These are phyloP conservation scores for Rhynchospora tenuis DNA, from an alignment of 176 grass and related monocot genomes.

Conservation along the genomic window DNA sequence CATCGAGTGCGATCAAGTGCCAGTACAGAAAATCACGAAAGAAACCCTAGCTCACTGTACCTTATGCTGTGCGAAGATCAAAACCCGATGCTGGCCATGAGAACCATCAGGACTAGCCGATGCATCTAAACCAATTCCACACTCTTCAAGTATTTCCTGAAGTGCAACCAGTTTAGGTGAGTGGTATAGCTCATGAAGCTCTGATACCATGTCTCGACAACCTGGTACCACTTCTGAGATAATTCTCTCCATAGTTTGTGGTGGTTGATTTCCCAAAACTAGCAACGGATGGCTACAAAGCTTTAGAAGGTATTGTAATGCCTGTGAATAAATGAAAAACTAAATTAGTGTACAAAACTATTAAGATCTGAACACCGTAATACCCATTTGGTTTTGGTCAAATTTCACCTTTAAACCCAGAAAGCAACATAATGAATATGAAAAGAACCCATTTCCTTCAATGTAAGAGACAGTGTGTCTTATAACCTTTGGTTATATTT, in stretches of 20 bases:
- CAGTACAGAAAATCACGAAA: neutral
- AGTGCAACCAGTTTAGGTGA: slow-evolving; percentile 99
- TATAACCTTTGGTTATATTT: neutral
- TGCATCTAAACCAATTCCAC: slow-evolving; percentile 82
- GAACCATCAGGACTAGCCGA: slow-evolving; percentile 68
- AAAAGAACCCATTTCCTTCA: neutral
- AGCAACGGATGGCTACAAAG: slow-evolving; percentile 94
- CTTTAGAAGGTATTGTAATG: slow-evolving; percentile 85
- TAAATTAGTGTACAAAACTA: slow-evolving; percentile 9
- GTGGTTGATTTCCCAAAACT: slow-evolving; percentile 58
- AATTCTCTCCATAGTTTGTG: slow-evolving; percentile 46
- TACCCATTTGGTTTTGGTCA: neutral
- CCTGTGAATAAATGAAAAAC: slow-evolving; percentile 39
- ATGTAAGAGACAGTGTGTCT: neutral
- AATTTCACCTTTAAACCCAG: neutral
- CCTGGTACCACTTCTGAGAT: slow-evolving; percentile 57
- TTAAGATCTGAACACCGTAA: neutral
- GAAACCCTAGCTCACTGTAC: slow-evolving; percentile 24
- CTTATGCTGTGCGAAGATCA: slow-evolving; percentile 99
- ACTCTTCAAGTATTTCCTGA: slow-evolving; percentile 98
- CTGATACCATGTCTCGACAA: slow-evolving; percentile 31
- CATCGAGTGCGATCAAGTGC: neutral
- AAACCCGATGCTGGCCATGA: slow-evolving; percentile 72
- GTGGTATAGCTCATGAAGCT: slow-evolving; percentile 81
- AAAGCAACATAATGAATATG: neutral